These are phyloP conservation scores for Abelmoschus esculentus DNA, from an alignment of 345 rosid genomes.

Conservation along the genomic window DNA sequence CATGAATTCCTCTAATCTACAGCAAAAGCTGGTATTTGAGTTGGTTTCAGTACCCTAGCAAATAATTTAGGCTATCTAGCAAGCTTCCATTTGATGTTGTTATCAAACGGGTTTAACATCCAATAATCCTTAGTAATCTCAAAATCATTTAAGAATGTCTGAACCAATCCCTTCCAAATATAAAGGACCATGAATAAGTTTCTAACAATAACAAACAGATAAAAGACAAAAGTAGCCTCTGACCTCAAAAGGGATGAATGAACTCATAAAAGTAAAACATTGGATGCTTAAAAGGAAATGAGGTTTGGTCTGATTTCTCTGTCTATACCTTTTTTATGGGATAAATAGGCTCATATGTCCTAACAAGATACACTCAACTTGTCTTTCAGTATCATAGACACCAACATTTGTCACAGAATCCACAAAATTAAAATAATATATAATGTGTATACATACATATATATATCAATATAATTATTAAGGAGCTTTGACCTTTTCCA, in stretches of 20 bases:
- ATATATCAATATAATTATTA: background rate
- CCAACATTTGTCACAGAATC: conserved; percentile 46
- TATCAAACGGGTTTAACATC: background rate
- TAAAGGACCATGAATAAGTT: conserved; percentile 12
- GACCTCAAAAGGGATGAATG: conserved; percentile 68
- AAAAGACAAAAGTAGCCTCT: conserved; percentile 14
- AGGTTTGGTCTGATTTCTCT: conserved; percentile 34
- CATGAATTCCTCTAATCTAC: background rate
- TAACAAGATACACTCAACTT: conserved; percentile 23
- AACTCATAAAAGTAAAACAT: conserved; percentile 34
- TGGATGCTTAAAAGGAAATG: conserved; percentile 35
- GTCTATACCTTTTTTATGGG: conserved; percentile 20
- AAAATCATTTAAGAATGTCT: background rate
- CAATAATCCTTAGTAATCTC: background rate
- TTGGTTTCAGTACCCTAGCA: background rate
- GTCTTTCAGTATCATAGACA: conserved; percentile 30
- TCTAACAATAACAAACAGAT: conserved; percentile 14
- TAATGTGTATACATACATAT: background rate
- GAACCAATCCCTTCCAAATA: conserved; percentile 29
- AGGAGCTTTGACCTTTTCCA: conserved; percentile 22
- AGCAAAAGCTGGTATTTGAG: background rate
- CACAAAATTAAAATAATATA: background rate
- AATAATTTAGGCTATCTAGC: conserved; percentile 1
- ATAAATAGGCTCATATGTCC: background rate
- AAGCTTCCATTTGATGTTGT: background rate